Base-by-base conservation (phyloP, 108 stramenopile species). In the Aureococcus anophagefferens region DNA sequence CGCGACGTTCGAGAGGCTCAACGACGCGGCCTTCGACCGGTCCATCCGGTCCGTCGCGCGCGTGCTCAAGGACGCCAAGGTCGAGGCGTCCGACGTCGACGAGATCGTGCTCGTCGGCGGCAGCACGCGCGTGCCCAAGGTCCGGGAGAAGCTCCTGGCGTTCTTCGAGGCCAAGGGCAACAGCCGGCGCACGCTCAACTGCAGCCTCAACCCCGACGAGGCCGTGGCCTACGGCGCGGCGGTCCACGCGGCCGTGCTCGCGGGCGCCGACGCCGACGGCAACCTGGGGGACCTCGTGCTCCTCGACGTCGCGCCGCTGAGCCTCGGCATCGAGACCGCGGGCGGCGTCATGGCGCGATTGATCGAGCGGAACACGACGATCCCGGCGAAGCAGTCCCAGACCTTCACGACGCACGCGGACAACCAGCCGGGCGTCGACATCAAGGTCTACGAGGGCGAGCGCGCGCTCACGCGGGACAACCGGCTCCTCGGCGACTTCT, bases 361-460 rank as follows among this genome's bases (percentile, higher is more conserved):
- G 46, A 94, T 97, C 88, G 89, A 88, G 72, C 88, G 92, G 65
- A 90, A 91, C 79, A 90, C 94, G 5, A 90, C 92, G 75, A 89
- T 97, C 76, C 96, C 96, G 32, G 87, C 94, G 72, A 94, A 92
- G 86, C 93, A 94, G 86, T 81, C 91, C 62, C 80, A 87, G 85
- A 90, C 88, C 35, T 94, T 94, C 83, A 92, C 93, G 65, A 95
- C 94, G 66, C 86, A 92, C 85, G 79, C 84, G 66, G 96, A 97
- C 84, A 94, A 94, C 88, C 96, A 97, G 76, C 84, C 85, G 46
- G 92, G 82, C 59, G 93, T 97, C 35, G 72, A 89, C 63, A 92
- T 97, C 72, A 90, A 94, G 75, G 94, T 96, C 21, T 96, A 88
- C 81, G 93, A 96, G 84, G 95, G 96, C 51, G 96, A 96, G 79